Evolutionary conservation across 306 rosid genomes (phyloP).

Genomic region (Datisca glomerata): DNA sequence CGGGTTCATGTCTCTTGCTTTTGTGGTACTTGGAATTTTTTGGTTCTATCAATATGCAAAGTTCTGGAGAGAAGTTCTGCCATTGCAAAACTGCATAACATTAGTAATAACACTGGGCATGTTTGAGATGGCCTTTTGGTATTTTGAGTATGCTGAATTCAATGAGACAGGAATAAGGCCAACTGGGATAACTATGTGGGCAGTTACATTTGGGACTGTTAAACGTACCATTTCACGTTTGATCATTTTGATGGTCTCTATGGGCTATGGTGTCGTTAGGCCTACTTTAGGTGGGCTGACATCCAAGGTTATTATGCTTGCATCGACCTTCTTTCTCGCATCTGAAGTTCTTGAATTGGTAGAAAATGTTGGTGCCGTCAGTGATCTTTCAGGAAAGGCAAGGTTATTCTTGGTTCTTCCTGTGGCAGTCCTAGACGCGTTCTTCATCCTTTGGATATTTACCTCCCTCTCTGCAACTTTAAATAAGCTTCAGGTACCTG

Average conservation of each 20-base stretch:
- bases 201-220: constrained; percentile 65
- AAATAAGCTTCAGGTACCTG: constrained; percentile 92
- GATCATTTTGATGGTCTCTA: constrained; percentile 61
- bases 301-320: constrained; percentile 76
- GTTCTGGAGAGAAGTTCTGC: constrained; percentile 70
- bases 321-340: constrained; percentile 69
- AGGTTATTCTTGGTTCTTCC: constrained; percentile 79
- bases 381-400: constrained; percentile 86
- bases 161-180: constrained; percentile 80
- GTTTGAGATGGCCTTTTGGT: constrained; percentile 86
- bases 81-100: constrained; percentile 80
- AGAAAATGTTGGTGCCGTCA: constrained; percentile 78
- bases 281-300: constrained; percentile 92
- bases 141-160: constrained; percentile 74
- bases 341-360: constrained; percentile 81
- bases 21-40: constrained; percentile 57
- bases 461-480: constrained; percentile 78
- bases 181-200: constrained; percentile 79
- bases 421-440: constrained; percentile 72
- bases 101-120: constrained; percentile 74
- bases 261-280: constrained; percentile 92
- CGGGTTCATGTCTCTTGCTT: constrained; percentile 79
- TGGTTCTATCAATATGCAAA: constrained; percentile 80
- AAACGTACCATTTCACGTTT: constrained; percentile 66
- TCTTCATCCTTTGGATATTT: constrained; percentile 89